Conservation (phyloP, 2,329 filamentous ascomycete genomes). For the Aplosporella prunicola region DNA sequence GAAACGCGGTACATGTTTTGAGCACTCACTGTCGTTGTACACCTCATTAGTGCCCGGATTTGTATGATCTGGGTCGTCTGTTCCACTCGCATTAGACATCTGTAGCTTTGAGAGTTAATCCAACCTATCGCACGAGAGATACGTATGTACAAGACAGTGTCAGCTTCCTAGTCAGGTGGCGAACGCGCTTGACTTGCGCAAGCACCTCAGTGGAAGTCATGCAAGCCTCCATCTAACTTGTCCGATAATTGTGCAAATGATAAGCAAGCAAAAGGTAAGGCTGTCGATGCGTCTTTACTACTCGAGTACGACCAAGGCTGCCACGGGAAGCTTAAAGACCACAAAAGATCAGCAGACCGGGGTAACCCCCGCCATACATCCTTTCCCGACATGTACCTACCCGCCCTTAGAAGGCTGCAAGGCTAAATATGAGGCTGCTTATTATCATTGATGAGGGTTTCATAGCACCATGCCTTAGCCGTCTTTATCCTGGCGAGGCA, state of each 20-base stretch:
- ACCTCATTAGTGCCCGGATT: not conserved
- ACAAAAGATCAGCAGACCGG: no score
- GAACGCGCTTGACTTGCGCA: not conserved
- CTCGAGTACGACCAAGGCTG: not conserved
- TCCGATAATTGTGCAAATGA: no score
- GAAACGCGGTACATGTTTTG: not conserved
- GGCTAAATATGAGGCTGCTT: not conserved
- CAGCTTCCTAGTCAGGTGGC: conserved; percentile 1
- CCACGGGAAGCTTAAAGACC: not conserved
- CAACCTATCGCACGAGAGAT: not conserved
- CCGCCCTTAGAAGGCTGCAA: conserved; percentile 6
- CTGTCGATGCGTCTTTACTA: conserved; percentile 4
- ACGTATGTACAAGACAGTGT: not conserved
- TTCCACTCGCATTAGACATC: not conserved
- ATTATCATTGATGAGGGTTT: conserved; percentile 2
- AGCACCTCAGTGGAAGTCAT: not conserved
- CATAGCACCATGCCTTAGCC: not conserved
- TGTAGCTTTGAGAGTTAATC: not conserved
- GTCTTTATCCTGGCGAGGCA: no score
- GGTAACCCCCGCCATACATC: no score
- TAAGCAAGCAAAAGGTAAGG: not conserved
- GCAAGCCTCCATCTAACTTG: conserved; percentile 3
- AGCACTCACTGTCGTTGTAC: not conserved
- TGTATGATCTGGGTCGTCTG: not conserved
- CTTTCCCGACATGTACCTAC: no score